A percentile compares a stretch with the other conserved stretches of the same genome.
These are phyloP conservation scores for Umbilicaria muhlenbergii DNA, from an alignment of 495 filamentous ascomycete species.

Conservation along the genomic window DNA sequence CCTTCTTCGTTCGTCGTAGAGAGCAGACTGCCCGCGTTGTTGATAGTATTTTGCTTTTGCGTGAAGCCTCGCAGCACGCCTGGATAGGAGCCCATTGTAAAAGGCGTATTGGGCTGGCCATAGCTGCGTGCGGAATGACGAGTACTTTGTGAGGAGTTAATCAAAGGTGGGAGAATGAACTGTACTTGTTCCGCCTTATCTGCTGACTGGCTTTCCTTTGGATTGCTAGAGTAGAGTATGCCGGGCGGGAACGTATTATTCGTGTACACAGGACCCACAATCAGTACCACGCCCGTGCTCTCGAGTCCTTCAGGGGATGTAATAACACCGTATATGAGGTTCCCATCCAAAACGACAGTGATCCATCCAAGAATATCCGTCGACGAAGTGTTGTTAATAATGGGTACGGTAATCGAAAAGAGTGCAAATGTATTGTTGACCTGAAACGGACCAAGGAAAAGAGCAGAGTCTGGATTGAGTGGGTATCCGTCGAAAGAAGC, in stretches of 20 bases:
- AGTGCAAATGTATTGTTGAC: slow-evolving; percentile 57
- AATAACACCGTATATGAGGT: slow-evolving; percentile 40
- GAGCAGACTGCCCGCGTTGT: slow-evolving; percentile 49
- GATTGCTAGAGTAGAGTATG: slow-evolving; percentile 10
- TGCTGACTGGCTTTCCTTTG: slow-evolving; percentile 1
- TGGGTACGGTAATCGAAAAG: slow-evolving; percentile 64
- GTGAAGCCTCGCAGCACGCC: slow-evolving; percentile 39
- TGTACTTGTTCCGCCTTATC: slow-evolving; percentile 10
- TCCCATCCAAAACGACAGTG: slow-evolving; percentile 51
- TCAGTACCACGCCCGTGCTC: slow-evolving; percentile 44
- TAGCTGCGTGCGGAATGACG: slow-evolving; percentile 14
- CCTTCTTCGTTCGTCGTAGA: slow-evolving; percentile 55
- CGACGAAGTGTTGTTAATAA: slow-evolving; percentile 44
- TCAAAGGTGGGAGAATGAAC: slow-evolving; percentile 25
- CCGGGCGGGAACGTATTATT: slow-evolving; percentile 45
- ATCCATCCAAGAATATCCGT: slow-evolving; percentile 47
- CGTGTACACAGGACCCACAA: slow-evolving; percentile 46
- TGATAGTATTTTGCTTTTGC: slow-evolving; percentile 23
- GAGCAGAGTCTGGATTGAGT: slow-evolving; percentile 31
- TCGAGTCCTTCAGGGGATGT: slow-evolving; percentile 50
- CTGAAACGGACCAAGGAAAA: slow-evolving; percentile 52
- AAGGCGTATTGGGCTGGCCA: slow-evolving; percentile 30
- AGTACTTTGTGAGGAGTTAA: slow-evolving; percentile 13
- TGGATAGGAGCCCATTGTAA: slow-evolving; percentile 39
- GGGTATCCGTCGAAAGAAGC: slow-evolving; percentile 32